phyloP scores from a whole-genome alignment of 2,329 filamentous ascomycete species.

The Ustulina deusta region DNA sequence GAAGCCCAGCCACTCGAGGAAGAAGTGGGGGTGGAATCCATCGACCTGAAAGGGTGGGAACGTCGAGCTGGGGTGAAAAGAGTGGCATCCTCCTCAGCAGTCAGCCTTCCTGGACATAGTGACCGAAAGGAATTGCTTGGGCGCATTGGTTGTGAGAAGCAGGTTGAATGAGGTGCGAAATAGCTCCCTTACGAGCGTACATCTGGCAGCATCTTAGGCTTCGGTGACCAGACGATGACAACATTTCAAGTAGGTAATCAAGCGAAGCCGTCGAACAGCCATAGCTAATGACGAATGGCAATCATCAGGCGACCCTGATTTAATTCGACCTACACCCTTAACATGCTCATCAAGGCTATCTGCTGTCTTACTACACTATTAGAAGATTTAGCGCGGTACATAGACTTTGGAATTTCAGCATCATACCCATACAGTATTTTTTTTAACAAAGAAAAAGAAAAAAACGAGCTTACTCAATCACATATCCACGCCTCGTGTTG shows the following conservation, averaged over 20 bases:
- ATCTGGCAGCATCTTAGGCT: slow-evolving; percentile 29
- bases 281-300: slow-evolving; percentile 5
- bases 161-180: slow-evolving; percentile 60
- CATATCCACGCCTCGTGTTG: no score
- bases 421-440: slow-evolving; percentile 44
- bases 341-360: slow-evolving; percentile 22
- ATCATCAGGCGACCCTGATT: slow-evolving; percentile 8
- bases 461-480: neutral
- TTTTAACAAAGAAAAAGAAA: neutral
- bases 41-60: slow-evolving; percentile 75
- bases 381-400: slow-evolving; percentile 44
- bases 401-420: slow-evolving; percentile 49
- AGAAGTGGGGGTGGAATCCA: slow-evolving; percentile 78
- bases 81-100: slow-evolving; percentile 64
- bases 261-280: slow-evolving; percentile 9
- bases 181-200: slow-evolving; percentile 7
- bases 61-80: slow-evolving; percentile 67
- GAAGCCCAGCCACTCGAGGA: slow-evolving; percentile 73
- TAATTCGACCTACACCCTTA: neutral
- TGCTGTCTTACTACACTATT: slow-evolving; percentile 10
- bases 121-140: slow-evolving; percentile 85
- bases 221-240: slow-evolving; percentile 7
- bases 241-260: slow-evolving; percentile 5
- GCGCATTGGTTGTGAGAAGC: slow-evolving; percentile 86
- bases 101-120: slow-evolving; percentile 77